Evolutionary conservation across 139 green algal genomes (phyloP), one percentile per base, ranked within the genome.

Genomic region (Chlorella ohadii): DNA sequence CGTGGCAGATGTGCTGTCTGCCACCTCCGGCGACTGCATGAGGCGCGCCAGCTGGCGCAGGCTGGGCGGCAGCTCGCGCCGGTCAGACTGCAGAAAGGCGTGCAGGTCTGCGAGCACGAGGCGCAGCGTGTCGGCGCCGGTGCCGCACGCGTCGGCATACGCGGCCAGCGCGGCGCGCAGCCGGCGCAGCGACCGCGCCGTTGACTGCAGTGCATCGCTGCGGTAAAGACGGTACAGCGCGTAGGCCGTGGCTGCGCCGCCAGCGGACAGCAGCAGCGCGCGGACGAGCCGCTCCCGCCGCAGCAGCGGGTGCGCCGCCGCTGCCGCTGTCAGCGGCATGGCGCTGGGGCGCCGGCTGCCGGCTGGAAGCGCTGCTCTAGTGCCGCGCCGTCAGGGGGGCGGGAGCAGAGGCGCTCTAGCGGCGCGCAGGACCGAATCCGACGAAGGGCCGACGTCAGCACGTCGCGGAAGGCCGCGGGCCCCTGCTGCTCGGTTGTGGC

Each of bases 1-100:
- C 5, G 80, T 80, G 63, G 77, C 70, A 0, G 78, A 39, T 0
- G 85, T 82, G 33, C 68, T 83, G 28, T 23, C 34, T 1, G 66
- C 64, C 23, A 87, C 73, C 79, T 90, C 87, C 4, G 33, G 36
- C 1, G 87, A 89, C 86, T 92, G 85, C n/a, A 89, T 51, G 23
- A 92, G 82, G 33, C 63, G 65, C 15, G 88, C 78, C 19, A 92
- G 63, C 77, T 92, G 89, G 16, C 78, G 71, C 27, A 92, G 57
- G 67, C 84, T 88, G 63, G 80, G 66, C 5, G 89, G 89, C 34
- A 92, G 27, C 38, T 89, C 82, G 16, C 74, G 34, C 17, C 34
- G 33, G n/a, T 92, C 89, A 11, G 84, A 89, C 12, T 78, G 44
- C 34, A 92, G 59, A 59, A 88, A 92, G 19, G 13, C 13, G 34